Evolutionary conservation across 257 asterid genomes (phyloP).

Genomic region (Solanum sitiens): DNA sequence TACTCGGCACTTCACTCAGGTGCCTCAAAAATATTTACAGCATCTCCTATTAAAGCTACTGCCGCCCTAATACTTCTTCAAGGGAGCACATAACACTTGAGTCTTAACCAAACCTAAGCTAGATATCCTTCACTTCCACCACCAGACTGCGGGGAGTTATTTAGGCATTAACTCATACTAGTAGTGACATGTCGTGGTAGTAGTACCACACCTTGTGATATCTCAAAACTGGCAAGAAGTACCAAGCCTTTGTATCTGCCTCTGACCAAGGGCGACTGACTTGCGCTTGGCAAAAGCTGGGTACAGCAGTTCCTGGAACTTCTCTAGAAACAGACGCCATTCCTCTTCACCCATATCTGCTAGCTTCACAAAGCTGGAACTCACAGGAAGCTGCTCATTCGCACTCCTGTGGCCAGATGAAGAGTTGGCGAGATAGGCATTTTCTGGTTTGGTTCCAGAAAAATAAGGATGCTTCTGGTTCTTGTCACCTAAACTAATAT

Average conservation of each 20-base stretch:
- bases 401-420: constrained; percentile 88
- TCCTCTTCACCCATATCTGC: constrained; percentile 80
- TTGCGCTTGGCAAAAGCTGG: constrained; percentile 71
- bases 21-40: constrained; percentile 56
- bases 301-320: constrained; percentile 60
- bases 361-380: constrained; percentile 73
- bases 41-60: constrained; percentile 5
- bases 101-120: constrained; percentile 35
- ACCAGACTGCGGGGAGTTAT: constrained; percentile 24
- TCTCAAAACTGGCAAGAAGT: constrained; percentile 99
- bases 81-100: constrained; percentile 8
- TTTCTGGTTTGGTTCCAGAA: constrained; percentile 33
- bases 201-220: background rate
- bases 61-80: constrained; percentile 8
- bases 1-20: constrained; percentile 21
- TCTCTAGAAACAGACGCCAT: constrained; percentile 76
- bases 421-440: constrained; percentile 28
- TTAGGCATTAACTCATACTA: constrained; percentile 10
- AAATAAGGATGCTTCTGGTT: constrained; percentile 39
- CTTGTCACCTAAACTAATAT: constrained; percentile 48
- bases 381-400: constrained; percentile 82
- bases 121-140: constrained; percentile 22
- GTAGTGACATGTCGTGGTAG: constrained; percentile 5
- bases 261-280: constrained; percentile 44
- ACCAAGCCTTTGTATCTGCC: constrained; percentile 91